Evolutionary conservation across 164 flowering plant species (phyloP), one percentile per base, ranked within the genome.

Genomic region (Protea cynaroides): DNA sequence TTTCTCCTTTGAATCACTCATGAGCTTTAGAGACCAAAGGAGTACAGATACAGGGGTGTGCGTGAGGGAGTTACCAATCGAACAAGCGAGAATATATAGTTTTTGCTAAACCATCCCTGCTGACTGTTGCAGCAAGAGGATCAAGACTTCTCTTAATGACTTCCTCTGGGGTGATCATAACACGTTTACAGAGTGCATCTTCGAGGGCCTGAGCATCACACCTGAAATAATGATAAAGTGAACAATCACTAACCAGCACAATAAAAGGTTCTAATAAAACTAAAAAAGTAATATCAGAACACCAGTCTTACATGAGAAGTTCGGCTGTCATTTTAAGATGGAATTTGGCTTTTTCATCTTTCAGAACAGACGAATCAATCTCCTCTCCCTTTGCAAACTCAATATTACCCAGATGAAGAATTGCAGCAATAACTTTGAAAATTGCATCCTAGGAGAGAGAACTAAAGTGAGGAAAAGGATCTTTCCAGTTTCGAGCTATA

Each of bases 21-120:
- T 19, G n/a, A 22, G 13, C 55, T 23, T 49, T 17, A 18, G 25
- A 58, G 21, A 40, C 17, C 24, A 60, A 37, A 51, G 13, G 18
- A 24, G 22, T 18, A 55, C 8, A 22, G 1, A 4, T 22, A 69
- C 40, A 44, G 40, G 12, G 22, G 55, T 62, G 29, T 62, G 59
- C 19, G n/a, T 34, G 59, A 57, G 10, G 60, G 21, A 29, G 64
- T 67, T 76, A 90, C 98, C 98, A 92, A 65, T 92, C 87, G 80
- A 92, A 92, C 69, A 92, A 73, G 49, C 87, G 90, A 17, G 91
- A 87, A 74, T 93, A 93, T 68, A 90, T 76, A 22, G 95, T 89
- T 78, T 90, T 93, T 17, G 97, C 98, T 58, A 93, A 82, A 44
- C 96, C 96, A 78, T 93, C 98, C 70, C 97, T 81, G 71, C 97